Base-by-base conservation (phyloP, 345 rosid genomes). In the Citrus sp. region DNA sequence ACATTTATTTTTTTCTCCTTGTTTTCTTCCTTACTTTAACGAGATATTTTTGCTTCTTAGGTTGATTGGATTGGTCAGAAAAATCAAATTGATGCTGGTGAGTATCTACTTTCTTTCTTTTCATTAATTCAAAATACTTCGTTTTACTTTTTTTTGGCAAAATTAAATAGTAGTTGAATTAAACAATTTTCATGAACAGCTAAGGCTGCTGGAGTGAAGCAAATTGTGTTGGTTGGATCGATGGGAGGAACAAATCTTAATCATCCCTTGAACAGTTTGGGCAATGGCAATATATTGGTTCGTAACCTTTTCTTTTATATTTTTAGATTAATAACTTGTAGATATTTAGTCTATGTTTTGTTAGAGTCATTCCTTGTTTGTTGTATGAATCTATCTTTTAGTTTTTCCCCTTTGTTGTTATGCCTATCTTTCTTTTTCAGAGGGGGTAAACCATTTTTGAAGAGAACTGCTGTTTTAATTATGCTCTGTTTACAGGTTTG, bases 21-120 rank as follows among this genome's bases (percentile, higher is more conserved):
- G 75, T 79, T 34, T 37, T 9, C 58, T 67, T 51, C 67, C 22
- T 3, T 58, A 22, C 68, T 78, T 66, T 72, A 68, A 79, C 83
- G 78, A 60, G 70, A 40, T 49, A 65, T 25, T 78, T 56, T 79
- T 32, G 68, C 28, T 22, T 85, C 51, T 66, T 65, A 96, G 98
- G 97, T 96, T 70, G 99, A 96, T 70, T 96, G 99, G 99, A 88
- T 90, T 78, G 99, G 99, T 79, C 99, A 94, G 92, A 96, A 94
- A 80, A 96, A 96, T 85, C 98, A 94, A 83, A 92, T 96, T 24
- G 97, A 96, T 85, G 92, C 90, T 49, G 99, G 97, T 94, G 84
- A 82, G 88, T 76, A 30, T 32, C 66, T 71, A 49, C 49, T 51
- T 77, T 34, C 22, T 68, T 5, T 69, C 73, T 70, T 54, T 54